Conservation (phyloP, 2,329 filamentous ascomycete species). For the Xylaria sp. region DNA sequence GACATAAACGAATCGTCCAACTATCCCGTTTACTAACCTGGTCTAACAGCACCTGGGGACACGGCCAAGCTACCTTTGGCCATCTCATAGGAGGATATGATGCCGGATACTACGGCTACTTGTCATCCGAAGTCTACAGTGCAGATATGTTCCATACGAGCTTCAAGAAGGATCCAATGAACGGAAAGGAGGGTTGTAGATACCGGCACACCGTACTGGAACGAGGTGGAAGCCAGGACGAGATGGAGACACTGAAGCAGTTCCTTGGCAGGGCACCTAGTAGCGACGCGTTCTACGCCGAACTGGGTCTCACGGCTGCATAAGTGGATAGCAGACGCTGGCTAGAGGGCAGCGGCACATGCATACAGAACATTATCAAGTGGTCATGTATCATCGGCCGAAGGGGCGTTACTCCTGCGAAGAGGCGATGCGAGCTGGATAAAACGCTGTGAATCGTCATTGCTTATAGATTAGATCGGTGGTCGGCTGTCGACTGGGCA, state of each 20-base stretch:
- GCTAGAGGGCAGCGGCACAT: constrained; percentile 25
- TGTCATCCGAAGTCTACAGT: constrained; percentile 81
- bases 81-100: constrained; percentile 88
- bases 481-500: neutral
- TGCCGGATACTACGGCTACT: constrained; percentile 82
- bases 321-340: constrained; percentile 29
- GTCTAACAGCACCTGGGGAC: constrained; percentile 70
- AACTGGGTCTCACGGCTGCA: constrained; percentile 66
- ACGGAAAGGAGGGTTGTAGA: constrained; percentile 75
- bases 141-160: constrained; percentile 87
- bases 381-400: neutral
- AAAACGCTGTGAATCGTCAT: neutral
- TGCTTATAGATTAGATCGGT: neutral
- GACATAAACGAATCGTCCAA: neutral
- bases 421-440: neutral
- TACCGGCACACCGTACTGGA: constrained; percentile 84
- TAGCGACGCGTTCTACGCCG: constrained; percentile 82
- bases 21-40: constrained; percentile 43
- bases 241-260: constrained; percentile 81
- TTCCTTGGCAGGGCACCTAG: constrained; percentile 82
- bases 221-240: constrained; percentile 79
- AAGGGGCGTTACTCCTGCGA: neutral
- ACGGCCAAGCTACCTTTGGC: constrained; percentile 82
- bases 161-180: constrained; percentile 83
- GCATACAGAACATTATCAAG: constrained; percentile 14